phyloP scores from a whole-genome alignment of 345 rosid species.

The Gossypioides kirkii region DNA sequence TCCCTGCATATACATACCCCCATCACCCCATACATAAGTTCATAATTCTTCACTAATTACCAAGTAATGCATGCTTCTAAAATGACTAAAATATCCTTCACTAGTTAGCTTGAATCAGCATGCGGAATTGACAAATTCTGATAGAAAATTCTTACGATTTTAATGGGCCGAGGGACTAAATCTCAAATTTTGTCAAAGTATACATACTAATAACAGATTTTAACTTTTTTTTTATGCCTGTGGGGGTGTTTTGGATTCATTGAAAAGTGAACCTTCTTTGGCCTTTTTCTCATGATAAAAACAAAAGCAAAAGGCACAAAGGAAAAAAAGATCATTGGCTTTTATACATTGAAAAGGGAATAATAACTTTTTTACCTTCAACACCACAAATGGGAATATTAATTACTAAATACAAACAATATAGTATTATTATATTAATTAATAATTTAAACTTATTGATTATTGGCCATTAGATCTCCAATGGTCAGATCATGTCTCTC shows the following conservation, averaged over 20 bases:
- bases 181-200: too few relatives aligned
- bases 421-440: too few relatives aligned
- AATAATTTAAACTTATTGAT: too few relatives aligned
- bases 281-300: slow-evolving; percentile 27
- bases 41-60: neutral
- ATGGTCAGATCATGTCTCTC: slow-evolving; percentile 36
- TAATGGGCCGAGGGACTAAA: too few relatives aligned
- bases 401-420: too few relatives aligned
- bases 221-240: neutral
- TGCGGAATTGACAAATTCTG: too few relatives aligned
- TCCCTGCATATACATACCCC: slow-evolving; percentile 44
- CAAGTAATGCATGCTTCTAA: neutral
- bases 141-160: too few relatives aligned
- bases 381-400: too few relatives aligned
- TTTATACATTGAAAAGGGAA: slow-evolving; percentile 22
- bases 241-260: neutral
- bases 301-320: slow-evolving; percentile 23
- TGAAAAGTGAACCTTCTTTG: slow-evolving; percentile 12
- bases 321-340: slow-evolving; percentile 32
- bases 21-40: too few relatives aligned
- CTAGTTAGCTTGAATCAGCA: too few relatives aligned
- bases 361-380: too few relatives aligned
- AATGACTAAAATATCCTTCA: too few relatives aligned
- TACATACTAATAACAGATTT: neutral
- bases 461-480: slow-evolving; percentile 13